A percentile compares a stretch with the other conserved stretches of the same genome.
phyloP scores from a whole-genome alignment of 1,284 basidiomycete species.

The Puccinia coronata region DNA sequence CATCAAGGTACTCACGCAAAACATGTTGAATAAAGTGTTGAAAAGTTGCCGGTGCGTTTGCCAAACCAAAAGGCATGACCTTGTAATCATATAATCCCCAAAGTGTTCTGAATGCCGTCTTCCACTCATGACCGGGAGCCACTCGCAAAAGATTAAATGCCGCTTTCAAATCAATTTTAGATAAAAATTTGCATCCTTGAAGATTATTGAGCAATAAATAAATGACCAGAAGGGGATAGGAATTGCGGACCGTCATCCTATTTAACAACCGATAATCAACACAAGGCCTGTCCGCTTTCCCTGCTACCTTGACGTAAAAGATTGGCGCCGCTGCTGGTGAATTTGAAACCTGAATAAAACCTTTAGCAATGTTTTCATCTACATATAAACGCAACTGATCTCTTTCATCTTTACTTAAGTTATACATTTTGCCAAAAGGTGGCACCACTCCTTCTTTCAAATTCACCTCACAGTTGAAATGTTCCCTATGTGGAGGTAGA shows the following conservation, averaged over 20 bases:
- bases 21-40: constrained; percentile 19
- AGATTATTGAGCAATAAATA: background rate
- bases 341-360: constrained; percentile 6
- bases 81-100: constrained; percentile 32
- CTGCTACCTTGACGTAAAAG: constrained; percentile 22
- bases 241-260: constrained; percentile 21
- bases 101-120: constrained; percentile 13
- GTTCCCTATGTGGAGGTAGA: background rate
- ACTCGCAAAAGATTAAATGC: constrained; percentile 24
- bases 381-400: background rate
- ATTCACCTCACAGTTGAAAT: background rate
- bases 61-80: constrained; percentile 27
- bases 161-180: constrained; percentile 25
- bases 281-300: constrained; percentile 14
- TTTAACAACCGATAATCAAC: constrained; percentile 27
- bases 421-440: constrained; percentile 9
- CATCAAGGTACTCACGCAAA: constrained; percentile 16
- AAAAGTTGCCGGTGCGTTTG: constrained; percentile 29
- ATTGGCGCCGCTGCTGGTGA: constrained; percentile 22
- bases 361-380: background rate
- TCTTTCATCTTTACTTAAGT: background rate
- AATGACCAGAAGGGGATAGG: constrained; percentile 17
- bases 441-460: background rate
- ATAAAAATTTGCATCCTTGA: background rate
- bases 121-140: background rate